Evolutionary conservation across 1,284 basidiomycete genomes (phyloP).

Genomic region (Trichosporon faecale): DNA sequence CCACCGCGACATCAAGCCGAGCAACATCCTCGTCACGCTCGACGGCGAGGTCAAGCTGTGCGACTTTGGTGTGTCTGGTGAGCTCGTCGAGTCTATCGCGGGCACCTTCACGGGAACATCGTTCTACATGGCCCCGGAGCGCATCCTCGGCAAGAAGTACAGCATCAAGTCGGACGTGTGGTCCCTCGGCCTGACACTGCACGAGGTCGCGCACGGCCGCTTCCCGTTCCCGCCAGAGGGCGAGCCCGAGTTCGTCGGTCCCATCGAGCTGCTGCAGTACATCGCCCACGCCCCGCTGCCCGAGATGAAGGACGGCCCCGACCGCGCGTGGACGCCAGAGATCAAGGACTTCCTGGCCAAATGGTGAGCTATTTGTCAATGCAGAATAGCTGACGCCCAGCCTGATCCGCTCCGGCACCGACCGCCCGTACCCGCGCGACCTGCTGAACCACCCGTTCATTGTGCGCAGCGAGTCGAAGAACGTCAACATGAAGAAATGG

Average conservation of each 20-base stretch:
- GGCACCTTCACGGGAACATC: conserved; percentile 96
- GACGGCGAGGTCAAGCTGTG: conserved; percentile 85
- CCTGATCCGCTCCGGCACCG: conserved; percentile 52
- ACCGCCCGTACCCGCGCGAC: conserved; percentile 78
- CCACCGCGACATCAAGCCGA: conserved; percentile 97
- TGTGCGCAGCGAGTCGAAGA: conserved; percentile 68
- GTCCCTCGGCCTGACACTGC: conserved; percentile 91
- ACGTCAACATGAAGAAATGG: conserved; percentile 86
- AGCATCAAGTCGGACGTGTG: conserved; percentile 97
- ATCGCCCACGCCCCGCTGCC: conserved; percentile 83
- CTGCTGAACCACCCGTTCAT: conserved; percentile 89
- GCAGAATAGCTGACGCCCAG: conserved; percentile 18
- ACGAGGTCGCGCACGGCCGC: conserved; percentile 85
- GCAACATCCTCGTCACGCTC: conserved; percentile 84
- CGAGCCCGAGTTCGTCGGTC: conserved; percentile 62
- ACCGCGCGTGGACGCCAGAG: conserved; percentile 68
- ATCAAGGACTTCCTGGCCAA: conserved; percentile 91
- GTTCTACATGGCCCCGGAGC: conserved; percentile 98
- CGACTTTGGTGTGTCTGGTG: conserved; percentile 96
- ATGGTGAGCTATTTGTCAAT: conserved; percentile 61
- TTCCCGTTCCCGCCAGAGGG: conserved; percentile 91
- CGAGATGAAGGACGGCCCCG: conserved; percentile 62
- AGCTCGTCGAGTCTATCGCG: conserved; percentile 84
- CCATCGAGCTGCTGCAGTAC: conserved; percentile 90
- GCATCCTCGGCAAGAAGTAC: conserved; percentile 89